A percentile compares a stretch with the other conserved stretches of the same genome.
These are phyloP conservation scores for Diaporthe vexans DNA, from an alignment of 2,329 filamentous ascomycete genomes.

Conservation along the genomic window DNA sequence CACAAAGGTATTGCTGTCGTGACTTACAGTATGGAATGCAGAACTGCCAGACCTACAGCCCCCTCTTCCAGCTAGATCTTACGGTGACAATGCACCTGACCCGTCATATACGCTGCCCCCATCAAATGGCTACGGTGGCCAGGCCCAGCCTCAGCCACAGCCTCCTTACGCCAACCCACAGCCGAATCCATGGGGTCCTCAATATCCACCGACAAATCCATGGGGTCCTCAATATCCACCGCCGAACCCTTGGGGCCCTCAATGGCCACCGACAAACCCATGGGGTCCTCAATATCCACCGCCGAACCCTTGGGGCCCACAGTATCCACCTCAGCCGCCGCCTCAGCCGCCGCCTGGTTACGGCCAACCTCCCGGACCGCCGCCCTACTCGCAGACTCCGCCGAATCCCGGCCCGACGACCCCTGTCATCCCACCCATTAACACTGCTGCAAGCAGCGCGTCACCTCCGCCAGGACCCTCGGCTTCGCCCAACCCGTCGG, in stretches of 20 bases:
- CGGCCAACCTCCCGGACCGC: background rate
- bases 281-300: background rate
- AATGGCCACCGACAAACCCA: background rate
- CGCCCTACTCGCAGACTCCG: background rate
- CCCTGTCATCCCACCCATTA: background rate
- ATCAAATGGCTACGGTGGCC: background rate
- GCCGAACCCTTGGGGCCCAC: background rate
- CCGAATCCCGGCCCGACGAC: slow-evolving; percentile 2
- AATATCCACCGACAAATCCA: background rate
- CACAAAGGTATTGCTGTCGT: background rate
- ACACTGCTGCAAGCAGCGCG: background rate
- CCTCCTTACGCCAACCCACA: background rate
- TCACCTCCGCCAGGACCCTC: background rate
- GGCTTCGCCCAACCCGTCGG: background rate
- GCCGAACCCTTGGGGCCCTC: background rate
- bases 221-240: background rate
- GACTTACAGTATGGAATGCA: background rate
- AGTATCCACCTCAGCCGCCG: too few relatives aligned
- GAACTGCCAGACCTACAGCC: background rate
- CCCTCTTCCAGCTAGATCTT: background rate
- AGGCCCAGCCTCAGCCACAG: background rate
- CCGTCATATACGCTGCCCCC: background rate
- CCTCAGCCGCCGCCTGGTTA: background rate
- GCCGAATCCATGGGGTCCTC: background rate
- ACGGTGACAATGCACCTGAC: background rate